phyloP scores from a whole-genome alignment of 225 moss, liverwort and hornwort genomes.

The Ulota crispa region DNA sequence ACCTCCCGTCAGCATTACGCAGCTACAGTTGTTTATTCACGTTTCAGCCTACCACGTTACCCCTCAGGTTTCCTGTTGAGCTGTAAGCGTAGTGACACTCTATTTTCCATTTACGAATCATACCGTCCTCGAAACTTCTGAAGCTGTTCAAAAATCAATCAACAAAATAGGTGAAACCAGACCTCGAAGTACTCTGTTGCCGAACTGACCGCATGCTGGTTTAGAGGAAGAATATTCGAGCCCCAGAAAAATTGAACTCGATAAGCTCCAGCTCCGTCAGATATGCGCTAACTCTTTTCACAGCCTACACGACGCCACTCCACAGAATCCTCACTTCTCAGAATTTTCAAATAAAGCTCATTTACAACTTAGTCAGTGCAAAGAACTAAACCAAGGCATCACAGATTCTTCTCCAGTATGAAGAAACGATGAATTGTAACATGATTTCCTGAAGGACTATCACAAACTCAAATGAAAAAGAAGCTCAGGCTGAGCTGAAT shows the following conservation, averaged over 20 bases:
- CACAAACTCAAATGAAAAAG: not conserved
- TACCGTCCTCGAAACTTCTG: not conserved
- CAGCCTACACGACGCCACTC: slow-evolving; percentile 54
- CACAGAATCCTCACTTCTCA: slow-evolving; percentile 15
- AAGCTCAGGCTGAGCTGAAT: not conserved
- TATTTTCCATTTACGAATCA: not conserved
- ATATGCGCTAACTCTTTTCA: slow-evolving; percentile 68
- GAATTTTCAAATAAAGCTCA: slow-evolving; percentile 5
- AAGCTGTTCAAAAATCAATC: not conserved
- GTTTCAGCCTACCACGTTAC: not conserved
- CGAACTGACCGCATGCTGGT: not conserved
- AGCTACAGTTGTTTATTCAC: not conserved
- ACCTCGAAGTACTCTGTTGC: not conserved
- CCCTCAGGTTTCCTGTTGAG: not conserved
- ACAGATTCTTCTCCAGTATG: not conserved
- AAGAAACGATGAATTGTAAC: slow-evolving; percentile 4
- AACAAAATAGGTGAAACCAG: not conserved
- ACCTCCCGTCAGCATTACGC: slow-evolving; percentile 3
- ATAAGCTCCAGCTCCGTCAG: slow-evolving; percentile 86
- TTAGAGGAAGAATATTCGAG: slow-evolving; percentile 91
- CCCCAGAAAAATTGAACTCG: slow-evolving; percentile 90
- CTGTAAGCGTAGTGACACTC: not conserved
- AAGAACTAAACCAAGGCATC: not conserved
- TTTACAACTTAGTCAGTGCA: not conserved
- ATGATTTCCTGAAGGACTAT: slow-evolving; percentile 1